Conservation (phyloP, 1,284 basidiomycete genomes). For the Erythrobasidium hasegawianum region DNA sequence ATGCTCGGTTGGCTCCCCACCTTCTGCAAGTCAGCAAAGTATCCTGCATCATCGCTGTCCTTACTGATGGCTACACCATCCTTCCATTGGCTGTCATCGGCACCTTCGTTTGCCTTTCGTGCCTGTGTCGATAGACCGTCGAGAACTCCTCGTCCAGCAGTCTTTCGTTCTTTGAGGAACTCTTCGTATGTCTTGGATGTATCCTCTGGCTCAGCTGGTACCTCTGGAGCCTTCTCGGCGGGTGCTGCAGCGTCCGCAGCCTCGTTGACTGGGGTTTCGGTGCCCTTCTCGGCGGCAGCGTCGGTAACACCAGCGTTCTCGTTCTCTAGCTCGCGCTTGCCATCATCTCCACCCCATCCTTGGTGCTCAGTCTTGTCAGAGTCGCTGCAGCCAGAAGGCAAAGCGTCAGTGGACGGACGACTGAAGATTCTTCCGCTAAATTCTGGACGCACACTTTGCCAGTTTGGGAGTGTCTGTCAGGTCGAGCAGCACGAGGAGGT, state of each 20-base stretch:
- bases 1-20: too few relatives aligned
- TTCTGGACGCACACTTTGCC: constrained; percentile 22
- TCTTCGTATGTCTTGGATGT: constrained; percentile 47
- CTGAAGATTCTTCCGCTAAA: too few relatives aligned
- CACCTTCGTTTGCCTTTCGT: constrained; percentile 44
- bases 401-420: too few relatives aligned
- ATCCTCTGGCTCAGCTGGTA: constrained; percentile 43
- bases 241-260: constrained; percentile 36
- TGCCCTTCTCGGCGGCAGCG: constrained; percentile 33
- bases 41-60: constrained; percentile 8
- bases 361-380: constrained; percentile 37
- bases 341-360: constrained; percentile 38
- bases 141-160: constrained; percentile 39
- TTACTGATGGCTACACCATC: constrained; percentile 33
- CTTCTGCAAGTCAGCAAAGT: constrained; percentile 24
- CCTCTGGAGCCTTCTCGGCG: constrained; percentile 36
- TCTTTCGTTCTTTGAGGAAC: constrained; percentile 40
- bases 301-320: constrained; percentile 31
- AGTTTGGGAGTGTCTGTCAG: constrained; percentile 28
- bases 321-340: constrained; percentile 38
- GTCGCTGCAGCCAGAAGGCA: constrained; percentile 27
- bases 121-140: constrained; percentile 38
- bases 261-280: constrained; percentile 29
- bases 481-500: constrained; percentile 20
- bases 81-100: constrained; percentile 40